Evolutionary conservation across 2,329 filamentous ascomycete species (phyloP).

Genomic region (Metarhizium humberi): DNA sequence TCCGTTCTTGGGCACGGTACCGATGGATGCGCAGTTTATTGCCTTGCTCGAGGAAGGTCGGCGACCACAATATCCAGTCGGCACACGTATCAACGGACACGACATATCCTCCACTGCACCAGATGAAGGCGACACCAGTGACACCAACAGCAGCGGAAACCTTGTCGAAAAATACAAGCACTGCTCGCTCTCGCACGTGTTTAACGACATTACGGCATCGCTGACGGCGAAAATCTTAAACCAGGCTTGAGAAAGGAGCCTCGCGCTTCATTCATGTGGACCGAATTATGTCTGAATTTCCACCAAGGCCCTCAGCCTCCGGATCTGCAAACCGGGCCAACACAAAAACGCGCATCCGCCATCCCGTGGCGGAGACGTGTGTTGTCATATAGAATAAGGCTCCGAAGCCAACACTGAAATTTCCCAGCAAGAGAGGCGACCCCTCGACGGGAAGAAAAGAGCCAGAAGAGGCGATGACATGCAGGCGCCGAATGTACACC

Average conservation of each 20-base stretch:
- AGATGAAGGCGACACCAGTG: conserved; percentile 15
- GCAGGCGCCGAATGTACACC: not conserved
- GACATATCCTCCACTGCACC: conserved; percentile 29
- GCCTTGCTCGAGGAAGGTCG: conserved; percentile 69
- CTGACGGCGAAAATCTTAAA: not conserved
- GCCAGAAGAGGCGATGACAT: too few relatives aligned
- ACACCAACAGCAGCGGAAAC: conserved; percentile 18
- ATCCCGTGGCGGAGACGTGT: too few relatives aligned
- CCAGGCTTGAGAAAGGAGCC: not conserved
- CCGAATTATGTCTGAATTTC: too few relatives aligned
- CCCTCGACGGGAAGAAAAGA: too few relatives aligned
- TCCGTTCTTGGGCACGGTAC: conserved; percentile 75
- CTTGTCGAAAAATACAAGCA: conserved; percentile 64
- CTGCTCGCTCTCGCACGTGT: conserved; percentile 63
- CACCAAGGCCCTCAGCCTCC: too few relatives aligned
- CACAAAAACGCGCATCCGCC: too few relatives aligned
- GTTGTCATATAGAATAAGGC: too few relatives aligned
- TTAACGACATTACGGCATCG: conserved; percentile 49
- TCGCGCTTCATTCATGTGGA: not conserved
- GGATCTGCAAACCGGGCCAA: too few relatives aligned
- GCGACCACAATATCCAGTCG: conserved; percentile 58
- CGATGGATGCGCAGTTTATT: conserved; percentile 89
- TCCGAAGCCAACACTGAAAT: too few relatives aligned
- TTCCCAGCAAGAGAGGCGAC: too few relatives aligned
- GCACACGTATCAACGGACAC: conserved; percentile 51